Evolutionary conservation across 2,329 filamentous ascomycete genomes (phyloP), one percentile per base, ranked within the genome.

Genomic region (Aspergillus oerlinghausenensis): DNA sequence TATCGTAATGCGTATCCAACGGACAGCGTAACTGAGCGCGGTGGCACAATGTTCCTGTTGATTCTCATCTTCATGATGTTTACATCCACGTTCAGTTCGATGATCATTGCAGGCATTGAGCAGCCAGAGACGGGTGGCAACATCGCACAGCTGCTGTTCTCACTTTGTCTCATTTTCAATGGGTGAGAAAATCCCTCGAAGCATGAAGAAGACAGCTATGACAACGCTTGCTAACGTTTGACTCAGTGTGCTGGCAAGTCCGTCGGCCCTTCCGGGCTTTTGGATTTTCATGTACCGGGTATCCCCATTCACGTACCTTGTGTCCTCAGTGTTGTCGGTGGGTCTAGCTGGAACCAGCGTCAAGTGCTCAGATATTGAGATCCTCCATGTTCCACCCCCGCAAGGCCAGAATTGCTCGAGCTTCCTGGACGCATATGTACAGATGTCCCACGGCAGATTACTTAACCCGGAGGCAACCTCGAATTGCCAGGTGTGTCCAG

Each of bases 281-380:
- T 92, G 88, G 88, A 84, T 84, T 59, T 90, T 89, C 75, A 90
- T 90, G 88, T 88, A 90, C 71, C 80, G 84, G 26, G 77, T 84
- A 10, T 85, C 81, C 0, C 86, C 86, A 0, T 86, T 89, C 57
- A 88, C 85, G 0, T 90, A 89, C 53, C 72, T 79, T 3, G 75
- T 79, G 4, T 73, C 74, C n/a, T 67, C 73, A 2, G 69, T 80
- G 17, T 58, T 75, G 8, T 69, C 72, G 0, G 71, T 68, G 0
- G 74, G 74, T 1, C 49, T 75, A 1, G 57, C 69, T 0, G 66
- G 67, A 2, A 63, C 67, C 2, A 55, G 60, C 0, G 69, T 74
- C 8, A 23, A 64, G 8, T 76, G 74, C 55, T 69, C 71, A 1
- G 51, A 61, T n/a, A 68, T 69, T 21, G 74, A 76, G 49, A 52